A percentile compares a stretch with the other conserved stretches of the same genome.
These are phyloP conservation scores for Flaveria linearis DNA, from an alignment of 129 eudicot species.

Conservation along the genomic window DNA sequence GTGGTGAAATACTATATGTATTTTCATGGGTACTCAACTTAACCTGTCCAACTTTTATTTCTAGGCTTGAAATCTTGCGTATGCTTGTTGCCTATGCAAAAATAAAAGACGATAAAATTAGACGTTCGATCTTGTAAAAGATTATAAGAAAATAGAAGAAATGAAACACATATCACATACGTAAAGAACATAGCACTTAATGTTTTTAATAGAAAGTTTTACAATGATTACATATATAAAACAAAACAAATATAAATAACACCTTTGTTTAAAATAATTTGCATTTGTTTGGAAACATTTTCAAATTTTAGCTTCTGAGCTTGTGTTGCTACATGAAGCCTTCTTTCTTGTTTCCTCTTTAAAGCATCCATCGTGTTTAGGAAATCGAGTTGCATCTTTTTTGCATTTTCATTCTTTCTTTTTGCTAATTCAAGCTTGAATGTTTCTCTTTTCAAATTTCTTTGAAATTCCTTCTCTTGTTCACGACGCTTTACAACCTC, in stretches of 20 bases:
- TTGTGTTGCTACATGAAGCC: constrained; percentile 51
- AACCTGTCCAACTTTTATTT: constrained; percentile 26
- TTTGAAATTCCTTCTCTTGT: constrained; percentile 65
- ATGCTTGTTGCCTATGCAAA: constrained; percentile 40
- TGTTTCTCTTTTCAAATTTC: constrained; percentile 83
- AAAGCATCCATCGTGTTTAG: constrained; percentile 53
- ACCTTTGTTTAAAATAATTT: neutral
- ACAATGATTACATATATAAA: neutral
- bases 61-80: constrained; percentile 39
- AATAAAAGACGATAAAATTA: neutral
- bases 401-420: constrained; percentile 64
- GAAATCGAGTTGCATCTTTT: constrained; percentile 57
- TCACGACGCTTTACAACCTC: constrained; percentile 78
- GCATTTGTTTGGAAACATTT: neutral
- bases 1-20: constrained; percentile 90
- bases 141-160: neutral
- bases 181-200: neutral
- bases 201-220: too few relatives aligned
- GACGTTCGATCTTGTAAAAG: too few relatives aligned
- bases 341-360: constrained; percentile 66
- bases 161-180: neutral
- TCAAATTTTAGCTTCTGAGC: constrained; percentile 52
- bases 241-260: neutral
- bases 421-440: constrained; percentile 71
- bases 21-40: constrained; percentile 40